Percentiles rank a stretch among this genome's conserved stretches.
Evolutionary conservation across 306 rosid species (phyloP).

Genomic region (Cicer cuneatum): DNA sequence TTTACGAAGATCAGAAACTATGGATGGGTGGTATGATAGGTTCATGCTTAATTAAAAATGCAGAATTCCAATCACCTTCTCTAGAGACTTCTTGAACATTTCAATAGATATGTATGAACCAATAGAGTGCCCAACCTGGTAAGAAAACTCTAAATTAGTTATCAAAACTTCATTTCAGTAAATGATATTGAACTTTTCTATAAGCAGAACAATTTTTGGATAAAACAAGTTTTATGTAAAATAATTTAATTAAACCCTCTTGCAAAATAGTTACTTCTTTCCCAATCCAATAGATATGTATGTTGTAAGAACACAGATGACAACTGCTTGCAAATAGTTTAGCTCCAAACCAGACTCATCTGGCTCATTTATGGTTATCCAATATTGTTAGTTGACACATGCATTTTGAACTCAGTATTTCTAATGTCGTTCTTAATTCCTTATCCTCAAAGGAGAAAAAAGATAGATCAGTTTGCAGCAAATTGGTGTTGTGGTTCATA

Average conservation of each 20-base stretch:
- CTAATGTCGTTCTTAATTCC: background rate
- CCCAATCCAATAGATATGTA: slow-evolving; percentile 26
- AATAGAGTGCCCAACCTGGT: slow-evolving; percentile 90
- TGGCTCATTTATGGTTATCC: slow-evolving; percentile 31
- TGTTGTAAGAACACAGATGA: slow-evolving; percentile 16
- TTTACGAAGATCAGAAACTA: slow-evolving; percentile 39
- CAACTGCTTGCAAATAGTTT: slow-evolving; percentile 1
- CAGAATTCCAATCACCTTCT: slow-evolving; percentile 61
- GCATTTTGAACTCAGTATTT: slow-evolving; percentile 19
- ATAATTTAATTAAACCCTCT: slow-evolving; percentile 31
- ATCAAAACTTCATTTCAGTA: slow-evolving; percentile 38
- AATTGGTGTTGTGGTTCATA: slow-evolving; percentile 15
- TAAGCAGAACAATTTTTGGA: slow-evolving; percentile 24
- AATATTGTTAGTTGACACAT: slow-evolving; percentile 11
- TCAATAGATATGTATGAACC: slow-evolving; percentile 80
- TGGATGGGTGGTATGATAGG: slow-evolving; percentile 34
- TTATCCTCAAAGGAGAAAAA: slow-evolving; percentile 19
- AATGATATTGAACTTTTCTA: slow-evolving; percentile 23
- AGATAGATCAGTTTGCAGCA: slow-evolving; percentile 20
- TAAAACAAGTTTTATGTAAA: slow-evolving; percentile 34
- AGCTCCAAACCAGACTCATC: slow-evolving; percentile 32
- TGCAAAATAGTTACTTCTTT: slow-evolving; percentile 3
- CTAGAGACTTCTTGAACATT: slow-evolving; percentile 58
- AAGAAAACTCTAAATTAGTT: slow-evolving; percentile 43
- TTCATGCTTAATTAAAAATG: slow-evolving; percentile 20